Percentiles rank a stretch among this genome's conserved stretches.
These are phyloP conservation scores for Saccharomyces eubayanus DNA, from an alignment of 805 yeast species.

Conservation along the genomic window DNA sequence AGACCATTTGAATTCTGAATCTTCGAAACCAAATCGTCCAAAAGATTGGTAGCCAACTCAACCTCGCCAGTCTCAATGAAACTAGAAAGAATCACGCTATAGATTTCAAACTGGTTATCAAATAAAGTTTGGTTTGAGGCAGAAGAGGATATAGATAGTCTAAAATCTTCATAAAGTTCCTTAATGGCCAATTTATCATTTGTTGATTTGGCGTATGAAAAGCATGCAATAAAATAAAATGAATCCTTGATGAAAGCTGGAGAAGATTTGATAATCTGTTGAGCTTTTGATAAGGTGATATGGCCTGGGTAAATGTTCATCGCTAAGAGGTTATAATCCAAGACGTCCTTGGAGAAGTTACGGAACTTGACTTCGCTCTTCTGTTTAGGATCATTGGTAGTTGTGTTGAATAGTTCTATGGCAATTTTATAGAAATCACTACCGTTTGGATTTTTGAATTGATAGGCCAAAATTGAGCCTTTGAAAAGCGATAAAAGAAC, in stretches of 20 bases:
- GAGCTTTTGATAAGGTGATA: slow-evolving; percentile 29
- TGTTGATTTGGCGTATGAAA: slow-evolving; percentile 34
- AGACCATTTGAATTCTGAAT: slow-evolving; percentile 33
- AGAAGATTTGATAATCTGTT: slow-evolving; percentile 23
- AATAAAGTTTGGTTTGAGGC: slow-evolving; percentile 14
- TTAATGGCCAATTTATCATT: slow-evolving; percentile 35
- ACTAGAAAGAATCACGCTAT: slow-evolving; percentile 44
- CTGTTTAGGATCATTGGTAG: slow-evolving; percentile 28
- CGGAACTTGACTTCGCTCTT: slow-evolving; percentile 26
- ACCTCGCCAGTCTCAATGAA: slow-evolving; percentile 44
- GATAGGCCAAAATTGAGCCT: slow-evolving; percentile 39
- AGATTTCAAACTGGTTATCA: slow-evolving; percentile 40
- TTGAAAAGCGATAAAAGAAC: slow-evolving; percentile 43
- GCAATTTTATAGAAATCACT: slow-evolving; percentile 43
- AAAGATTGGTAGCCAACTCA: slow-evolving; percentile 44
- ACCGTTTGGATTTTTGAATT: slow-evolving; percentile 34
- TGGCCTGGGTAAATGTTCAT: slow-evolving; percentile 35
- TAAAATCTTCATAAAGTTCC: slow-evolving; percentile 34
- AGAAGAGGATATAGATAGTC: slow-evolving; percentile 11
- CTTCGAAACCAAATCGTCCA: slow-evolving; percentile 46
- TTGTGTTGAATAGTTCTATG: slow-evolving; percentile 38
- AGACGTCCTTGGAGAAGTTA: slow-evolving; percentile 35
- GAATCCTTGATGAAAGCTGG: slow-evolving; percentile 24
- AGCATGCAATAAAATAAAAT: slow-evolving; percentile 34
- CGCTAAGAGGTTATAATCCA: slow-evolving; percentile 41